A percentile compares a stretch with the other conserved stretches of the same genome.
Conservation (phyloP, 768 basidiomycete genomes). For the Podaxis rugospora region DNA sequence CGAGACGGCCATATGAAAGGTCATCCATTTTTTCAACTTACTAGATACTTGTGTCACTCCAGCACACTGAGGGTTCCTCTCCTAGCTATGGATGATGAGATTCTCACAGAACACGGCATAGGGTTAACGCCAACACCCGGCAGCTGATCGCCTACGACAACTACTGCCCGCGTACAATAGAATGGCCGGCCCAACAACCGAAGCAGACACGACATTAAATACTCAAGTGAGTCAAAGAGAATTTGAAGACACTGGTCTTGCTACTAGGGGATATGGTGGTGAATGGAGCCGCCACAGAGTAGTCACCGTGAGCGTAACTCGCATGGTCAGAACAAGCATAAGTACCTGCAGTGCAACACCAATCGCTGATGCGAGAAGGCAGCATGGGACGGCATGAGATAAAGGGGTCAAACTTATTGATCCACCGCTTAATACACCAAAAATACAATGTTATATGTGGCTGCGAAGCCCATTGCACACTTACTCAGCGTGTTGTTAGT, state of each 20-base stretch:
- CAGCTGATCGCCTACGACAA: too few species aligned
- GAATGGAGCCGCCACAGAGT: slow-evolving; percentile 38
- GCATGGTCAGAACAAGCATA: slow-evolving; percentile 30
- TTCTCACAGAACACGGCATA: too few species aligned
- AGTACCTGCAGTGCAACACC: slow-evolving; percentile 20
- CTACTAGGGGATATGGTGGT: slow-evolving; percentile 26
- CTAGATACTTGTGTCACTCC: neutral
- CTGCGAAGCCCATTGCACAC: slow-evolving; percentile 37
- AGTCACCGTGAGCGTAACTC: slow-evolving; percentile 36
- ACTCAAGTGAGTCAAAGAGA: slow-evolving; percentile 46
- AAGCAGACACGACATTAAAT: slow-evolving; percentile 54
- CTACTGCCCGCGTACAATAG: neutral
- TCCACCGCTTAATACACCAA: slow-evolving; percentile 33
- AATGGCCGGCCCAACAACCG: slow-evolving; percentile 43
- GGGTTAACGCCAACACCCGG: too few species aligned
- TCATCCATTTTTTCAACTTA: neutral
- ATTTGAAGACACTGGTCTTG: slow-evolving; percentile 30
- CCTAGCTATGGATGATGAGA: too few species aligned
- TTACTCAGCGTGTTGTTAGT: slow-evolving; percentile 30
- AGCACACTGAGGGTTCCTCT: neutral
- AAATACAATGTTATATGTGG: slow-evolving; percentile 30
- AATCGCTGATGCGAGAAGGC: neutral
- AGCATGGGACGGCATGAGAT: neutral
- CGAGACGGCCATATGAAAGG: neutral
- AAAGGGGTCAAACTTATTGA: slow-evolving; percentile 11